phyloP scores from a whole-genome alignment of 1,139 yeast genomes.

The Zhuliangozyma parablackwelliae region DNA sequence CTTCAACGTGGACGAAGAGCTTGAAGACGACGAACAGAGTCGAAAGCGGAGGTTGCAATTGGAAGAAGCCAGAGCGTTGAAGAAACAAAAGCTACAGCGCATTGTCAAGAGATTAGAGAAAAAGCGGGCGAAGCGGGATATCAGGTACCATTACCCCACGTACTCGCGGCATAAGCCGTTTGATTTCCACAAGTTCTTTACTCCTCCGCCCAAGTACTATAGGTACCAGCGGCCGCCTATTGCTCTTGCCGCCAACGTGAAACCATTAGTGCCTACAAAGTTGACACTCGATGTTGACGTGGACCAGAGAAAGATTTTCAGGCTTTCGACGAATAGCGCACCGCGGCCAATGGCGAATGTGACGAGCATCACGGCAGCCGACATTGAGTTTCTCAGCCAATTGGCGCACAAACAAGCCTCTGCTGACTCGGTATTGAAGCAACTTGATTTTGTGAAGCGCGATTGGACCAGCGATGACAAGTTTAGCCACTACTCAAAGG shows the following conservation, averaged over 20 bases:
- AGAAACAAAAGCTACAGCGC: conserved; percentile 22
- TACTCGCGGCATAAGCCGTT: conserved; percentile 54
- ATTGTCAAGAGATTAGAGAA: conserved; percentile 32
- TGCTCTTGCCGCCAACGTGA: conserved; percentile 29
- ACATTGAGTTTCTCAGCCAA: conserved; percentile 28
- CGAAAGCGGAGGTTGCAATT: conserved; percentile 19
- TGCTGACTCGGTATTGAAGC: conserved; percentile 15
- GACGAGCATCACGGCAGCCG: conserved; percentile 21
- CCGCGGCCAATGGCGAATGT: conserved; percentile 4
- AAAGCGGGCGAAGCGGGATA: conserved; percentile 27
- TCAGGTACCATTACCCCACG: conserved; percentile 57
- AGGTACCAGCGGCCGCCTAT: conserved; percentile 50
- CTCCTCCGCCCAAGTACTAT: conserved; percentile 56
- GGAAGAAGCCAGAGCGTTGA: conserved; percentile 17
- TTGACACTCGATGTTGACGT: conserved; percentile 44
- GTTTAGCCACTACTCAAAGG: conserved; percentile 46
- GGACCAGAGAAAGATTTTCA: conserved; percentile 45
- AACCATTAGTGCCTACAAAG: conserved; percentile 62
- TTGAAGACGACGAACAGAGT: conserved; percentile 15
- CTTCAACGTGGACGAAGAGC: conserved; percentile 7
- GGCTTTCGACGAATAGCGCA: conserved; percentile 16
- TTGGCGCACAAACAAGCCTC: conserved; percentile 18
- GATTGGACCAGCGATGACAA: conserved; percentile 37
- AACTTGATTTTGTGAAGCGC: conserved; percentile 30
- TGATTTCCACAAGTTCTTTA: conserved; percentile 64